phyloP scores from a whole-genome alignment of 176 grass and related monocot genomes.

The Guadua angustifolia region DNA sequence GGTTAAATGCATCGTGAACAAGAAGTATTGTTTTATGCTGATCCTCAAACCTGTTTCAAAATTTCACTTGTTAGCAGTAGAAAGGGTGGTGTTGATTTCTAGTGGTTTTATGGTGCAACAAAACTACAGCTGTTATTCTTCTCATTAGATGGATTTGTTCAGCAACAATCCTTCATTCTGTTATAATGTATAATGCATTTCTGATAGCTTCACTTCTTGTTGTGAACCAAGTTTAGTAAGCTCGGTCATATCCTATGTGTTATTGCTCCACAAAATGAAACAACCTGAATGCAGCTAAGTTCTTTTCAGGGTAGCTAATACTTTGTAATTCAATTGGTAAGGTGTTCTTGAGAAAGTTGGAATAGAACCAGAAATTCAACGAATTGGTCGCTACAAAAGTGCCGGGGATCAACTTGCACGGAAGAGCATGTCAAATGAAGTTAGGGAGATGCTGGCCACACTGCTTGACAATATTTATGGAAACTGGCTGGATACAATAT shows the following conservation, averaged over 20 bases:
- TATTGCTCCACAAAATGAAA: constrained; percentile 34
- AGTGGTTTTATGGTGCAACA: neutral
- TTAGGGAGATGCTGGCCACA: constrained; percentile 79
- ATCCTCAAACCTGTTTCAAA: neutral
- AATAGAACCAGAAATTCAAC: constrained; percentile 84
- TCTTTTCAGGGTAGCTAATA: constrained; percentile 34
- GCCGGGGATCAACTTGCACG: constrained; percentile 74
- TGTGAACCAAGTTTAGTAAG: constrained; percentile 28
- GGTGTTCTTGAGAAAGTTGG: constrained; percentile 92
- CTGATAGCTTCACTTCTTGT: constrained; percentile 33
- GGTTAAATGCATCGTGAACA: constrained; percentile 16
- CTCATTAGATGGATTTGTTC: constrained; percentile 17
- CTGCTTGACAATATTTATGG: constrained; percentile 90
- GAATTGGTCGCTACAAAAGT: constrained; percentile 92
- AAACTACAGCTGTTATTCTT: constrained; percentile 9
- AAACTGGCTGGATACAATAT: constrained; percentile 96
- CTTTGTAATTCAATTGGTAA: constrained; percentile 37
- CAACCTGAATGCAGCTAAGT: constrained; percentile 31
- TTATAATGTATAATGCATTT: constrained; percentile 32
- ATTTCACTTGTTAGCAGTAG: constrained; percentile 24
- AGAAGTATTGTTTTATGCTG: constrained; percentile 16
- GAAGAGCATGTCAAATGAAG: constrained; percentile 87
- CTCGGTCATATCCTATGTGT: neutral
- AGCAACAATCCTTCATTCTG: neutral
- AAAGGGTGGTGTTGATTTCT: constrained; percentile 3